phyloP scores from a whole-genome alignment of 1,284 basidiomycete genomes.

The Fistulina hepatica region DNA sequence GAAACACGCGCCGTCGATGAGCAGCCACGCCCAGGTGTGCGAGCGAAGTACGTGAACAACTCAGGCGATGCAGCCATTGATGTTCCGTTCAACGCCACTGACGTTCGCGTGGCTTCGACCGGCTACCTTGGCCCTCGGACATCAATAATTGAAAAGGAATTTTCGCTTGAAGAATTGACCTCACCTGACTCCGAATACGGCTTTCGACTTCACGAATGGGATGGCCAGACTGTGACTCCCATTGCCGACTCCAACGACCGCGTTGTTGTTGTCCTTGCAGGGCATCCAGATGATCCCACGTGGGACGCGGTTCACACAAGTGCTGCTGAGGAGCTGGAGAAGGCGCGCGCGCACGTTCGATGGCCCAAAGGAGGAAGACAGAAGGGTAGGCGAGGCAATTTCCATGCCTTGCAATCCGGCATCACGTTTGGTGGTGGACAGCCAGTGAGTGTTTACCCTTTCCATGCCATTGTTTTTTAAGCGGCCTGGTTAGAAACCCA shows the following conservation, averaged over 20 bases:
- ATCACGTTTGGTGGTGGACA: constrained; percentile 5
- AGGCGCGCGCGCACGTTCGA: background rate
- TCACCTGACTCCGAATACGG: no score
- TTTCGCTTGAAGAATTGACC: no score
- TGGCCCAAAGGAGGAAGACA: background rate
- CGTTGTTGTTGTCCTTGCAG: constrained; percentile 5
- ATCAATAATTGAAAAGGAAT: no score
- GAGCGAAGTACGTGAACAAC: no score
- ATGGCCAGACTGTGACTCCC: no score
- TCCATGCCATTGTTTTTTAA: background rate
- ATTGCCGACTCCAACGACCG: constrained; percentile 2
- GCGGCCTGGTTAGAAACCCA: background rate
- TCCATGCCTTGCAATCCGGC: constrained; percentile 2
- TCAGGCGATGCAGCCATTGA: no score
- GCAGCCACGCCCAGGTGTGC: no score
- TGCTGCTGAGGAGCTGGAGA: background rate
- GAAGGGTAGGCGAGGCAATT: constrained; percentile 5
- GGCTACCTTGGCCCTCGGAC: no score
- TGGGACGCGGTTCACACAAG: background rate
- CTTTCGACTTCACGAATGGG: no score
- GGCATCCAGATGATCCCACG: background rate
- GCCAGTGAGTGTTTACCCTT: background rate
- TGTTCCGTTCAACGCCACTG: no score
- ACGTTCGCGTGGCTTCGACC: no score
- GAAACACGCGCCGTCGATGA: no score